Evolutionary conservation across 1,284 basidiomycete species (phyloP), one percentile per base, ranked within the genome.

Genomic region (Trichosporon coremiiforme): DNA sequence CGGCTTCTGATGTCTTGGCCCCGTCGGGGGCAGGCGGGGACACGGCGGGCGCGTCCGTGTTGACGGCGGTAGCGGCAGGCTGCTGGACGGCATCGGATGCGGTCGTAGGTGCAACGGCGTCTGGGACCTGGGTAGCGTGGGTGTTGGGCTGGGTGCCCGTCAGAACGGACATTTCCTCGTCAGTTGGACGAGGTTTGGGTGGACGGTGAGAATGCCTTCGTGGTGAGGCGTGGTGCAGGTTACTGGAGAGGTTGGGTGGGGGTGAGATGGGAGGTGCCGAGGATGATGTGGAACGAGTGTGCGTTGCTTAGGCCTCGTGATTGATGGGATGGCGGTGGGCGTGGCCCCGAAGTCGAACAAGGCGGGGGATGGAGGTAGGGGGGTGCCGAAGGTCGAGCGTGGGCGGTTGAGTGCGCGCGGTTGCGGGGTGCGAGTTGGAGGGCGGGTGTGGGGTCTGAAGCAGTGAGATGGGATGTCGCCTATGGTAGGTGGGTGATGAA

Each of bases 151-250:
- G 68, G 47, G 68, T 60, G 70, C 69, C 68, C 31, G 66, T 62
- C 35, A 60, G 66, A 38, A 70, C 66, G 67, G 72, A 41, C 72
- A 73, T 73, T 62, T 67, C 69, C 70, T 69, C 69, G 71, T 70
- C 71, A 45, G 62, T 31, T 41, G 33, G 70, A 71, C 63, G 68
- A 69, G 70, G 64, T 41, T 35, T 35, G 38, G 57, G 62, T 20
- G 66, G 57, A 55, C 35, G 41, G 50, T 33, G 65, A 3, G 4
- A 57, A 36, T 62, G 47, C 47, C 55, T 33, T 62, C 0, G 36
- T 55, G 29, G 13, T 35, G 15, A n/a, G 57, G 29, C 57, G 13
- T 35, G 68, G 60, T 41, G 57, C 57, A 62, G 57, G 57, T 62
- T 31, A 62, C 57, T 62, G 57, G 20, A 20, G 3, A 50, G n/a